Percentiles rank a stretch among this genome's conserved stretches.
These are phyloP conservation scores for Aspergillus unguis DNA, from an alignment of 2,329 filamentous ascomycete species.

Conservation along the genomic window DNA sequence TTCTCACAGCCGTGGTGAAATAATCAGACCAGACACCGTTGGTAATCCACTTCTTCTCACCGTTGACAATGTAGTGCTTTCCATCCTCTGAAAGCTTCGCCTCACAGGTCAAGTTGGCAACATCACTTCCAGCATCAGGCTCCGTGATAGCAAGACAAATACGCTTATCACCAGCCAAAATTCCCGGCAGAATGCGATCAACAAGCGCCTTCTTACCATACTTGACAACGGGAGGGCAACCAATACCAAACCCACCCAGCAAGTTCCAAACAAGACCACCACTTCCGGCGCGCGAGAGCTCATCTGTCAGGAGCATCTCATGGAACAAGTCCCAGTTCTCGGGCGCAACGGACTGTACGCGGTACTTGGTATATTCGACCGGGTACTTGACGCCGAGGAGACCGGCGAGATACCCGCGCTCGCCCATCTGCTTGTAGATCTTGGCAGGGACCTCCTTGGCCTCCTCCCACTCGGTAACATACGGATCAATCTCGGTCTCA, in stretches of 20 bases:
- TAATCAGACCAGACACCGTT: constrained; percentile 97
- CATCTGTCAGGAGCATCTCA: constrained; percentile 91
- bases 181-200: constrained; percentile 81
- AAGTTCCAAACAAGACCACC: constrained; percentile 97
- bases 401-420: constrained; percentile 86
- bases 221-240: constrained; percentile 85
- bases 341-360: constrained; percentile 71
- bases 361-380: constrained; percentile 66
- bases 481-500: constrained; percentile 80
- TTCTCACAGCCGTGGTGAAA: constrained; percentile 95
- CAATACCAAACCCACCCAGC: constrained; percentile 94
- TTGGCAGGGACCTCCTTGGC: constrained; percentile 80
- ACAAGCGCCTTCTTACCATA: constrained; percentile 83
- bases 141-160: constrained; percentile 98
- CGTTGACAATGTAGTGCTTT: constrained; percentile 99
- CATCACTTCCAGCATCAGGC: constrained; percentile 90
- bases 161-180: constrained; percentile 88
- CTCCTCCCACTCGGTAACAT: constrained; percentile 96
- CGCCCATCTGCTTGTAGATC: constrained; percentile 95
- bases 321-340: constrained; percentile 99
- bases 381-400: constrained; percentile 79
- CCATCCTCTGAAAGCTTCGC: constrained; percentile 92
- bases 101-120: constrained; percentile 92
- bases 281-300: constrained; percentile 81
- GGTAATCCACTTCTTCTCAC: constrained; percentile 99